These are phyloP conservation scores for Acanthamoeba sp. DNA, from an alignment of 208 protist genomes.

Conservation along the genomic window DNA sequence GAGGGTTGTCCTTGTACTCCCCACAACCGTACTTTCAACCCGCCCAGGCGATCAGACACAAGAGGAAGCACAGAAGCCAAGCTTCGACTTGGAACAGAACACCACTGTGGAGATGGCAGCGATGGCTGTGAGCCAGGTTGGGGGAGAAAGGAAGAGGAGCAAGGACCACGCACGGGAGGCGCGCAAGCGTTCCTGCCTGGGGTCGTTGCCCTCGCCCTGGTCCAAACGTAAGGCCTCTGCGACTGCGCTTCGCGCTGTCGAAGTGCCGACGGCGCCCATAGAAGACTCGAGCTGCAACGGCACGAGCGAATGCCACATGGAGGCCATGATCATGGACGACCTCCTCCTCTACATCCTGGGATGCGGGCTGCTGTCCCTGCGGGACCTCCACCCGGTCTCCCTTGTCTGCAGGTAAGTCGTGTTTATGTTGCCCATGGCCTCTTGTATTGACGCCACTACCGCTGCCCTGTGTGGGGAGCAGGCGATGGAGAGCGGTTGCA, in stretches of 20 bases:
- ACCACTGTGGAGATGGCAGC: neutral
- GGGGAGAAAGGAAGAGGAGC: neutral
- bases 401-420: neutral
- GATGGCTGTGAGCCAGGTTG: neutral
- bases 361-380: neutral
- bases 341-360: conserved; percentile 9
- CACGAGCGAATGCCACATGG: neutral
- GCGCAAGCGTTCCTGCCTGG: neutral
- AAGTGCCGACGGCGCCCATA: neutral
- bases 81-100: too few species aligned
- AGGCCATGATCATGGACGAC: conserved; percentile 3
- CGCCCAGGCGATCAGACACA: too few species aligned
- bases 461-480: neutral
- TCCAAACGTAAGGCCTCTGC: neutral
- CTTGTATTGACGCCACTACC: neutral
- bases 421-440: neutral
- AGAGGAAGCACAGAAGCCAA: too few species aligned
- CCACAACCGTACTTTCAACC: too few species aligned
- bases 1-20: too few species aligned
- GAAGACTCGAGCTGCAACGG: neutral
- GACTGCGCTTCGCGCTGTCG: neutral
- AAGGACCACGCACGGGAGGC: neutral
- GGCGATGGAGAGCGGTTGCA: conserved; percentile 5
- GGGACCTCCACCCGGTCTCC: neutral
- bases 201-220: neutral